Percentiles rank a stretch among this genome's conserved stretches.
phyloP scores from a whole-genome alignment of 225 moss, liverwort and hornwort species.

The Climacium dendroides region DNA sequence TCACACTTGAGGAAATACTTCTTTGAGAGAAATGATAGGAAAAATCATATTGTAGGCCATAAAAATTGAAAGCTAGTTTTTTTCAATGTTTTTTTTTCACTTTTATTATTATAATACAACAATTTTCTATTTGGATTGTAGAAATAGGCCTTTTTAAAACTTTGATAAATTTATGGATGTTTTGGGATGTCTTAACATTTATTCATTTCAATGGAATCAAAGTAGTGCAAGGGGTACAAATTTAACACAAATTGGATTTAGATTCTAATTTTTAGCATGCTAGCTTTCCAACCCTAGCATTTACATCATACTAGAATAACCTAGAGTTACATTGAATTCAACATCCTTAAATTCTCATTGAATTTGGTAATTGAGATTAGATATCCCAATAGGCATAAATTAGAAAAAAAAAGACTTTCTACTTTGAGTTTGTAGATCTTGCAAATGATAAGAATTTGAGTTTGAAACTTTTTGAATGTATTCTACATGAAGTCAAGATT shows the following conservation, averaged over 20 bases:
- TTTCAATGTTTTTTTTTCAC: no score
- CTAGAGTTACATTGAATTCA: neutral
- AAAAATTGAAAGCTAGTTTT: no score
- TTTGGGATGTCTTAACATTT: neutral
- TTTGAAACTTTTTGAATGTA: neutral
- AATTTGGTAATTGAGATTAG: neutral
- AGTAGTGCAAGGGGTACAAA: neutral
- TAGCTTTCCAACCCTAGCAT: neutral
- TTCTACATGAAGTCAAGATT: neutral
- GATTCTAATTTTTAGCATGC: neutral
- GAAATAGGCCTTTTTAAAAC: no score
- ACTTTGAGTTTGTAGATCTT: neutral
- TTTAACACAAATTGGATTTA: neutral
- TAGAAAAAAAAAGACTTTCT: neutral
- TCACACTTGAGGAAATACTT: no score
- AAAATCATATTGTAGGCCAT: no score
- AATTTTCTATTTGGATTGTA: no score
- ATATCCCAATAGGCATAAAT: rapidly evolving
- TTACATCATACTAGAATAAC: no score
- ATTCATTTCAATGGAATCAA: neutral
- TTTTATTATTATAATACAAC: no score
- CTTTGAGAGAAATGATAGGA: no score
- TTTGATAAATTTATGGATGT: neutral
- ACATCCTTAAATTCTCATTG: neutral
- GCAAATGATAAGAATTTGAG: neutral